A percentile compares a stretch with the other conserved stretches of the same genome.
Conservation (phyloP, 768 basidiomycete genomes). For the Mycena venus region DNA sequence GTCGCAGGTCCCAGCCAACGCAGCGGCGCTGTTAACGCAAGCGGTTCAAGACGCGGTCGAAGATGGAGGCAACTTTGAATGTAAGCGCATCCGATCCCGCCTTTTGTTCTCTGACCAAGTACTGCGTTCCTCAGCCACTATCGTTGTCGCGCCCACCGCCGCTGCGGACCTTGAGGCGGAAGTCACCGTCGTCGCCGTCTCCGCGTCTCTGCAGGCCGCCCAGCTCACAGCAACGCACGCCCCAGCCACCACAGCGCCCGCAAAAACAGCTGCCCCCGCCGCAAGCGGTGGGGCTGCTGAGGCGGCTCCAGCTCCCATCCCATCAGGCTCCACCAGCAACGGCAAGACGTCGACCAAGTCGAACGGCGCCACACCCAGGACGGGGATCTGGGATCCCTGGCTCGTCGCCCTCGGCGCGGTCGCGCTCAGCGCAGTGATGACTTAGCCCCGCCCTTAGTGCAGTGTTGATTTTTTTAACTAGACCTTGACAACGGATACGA, state of each 20-base stretch:
- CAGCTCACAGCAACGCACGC: slow-evolving; percentile 10
- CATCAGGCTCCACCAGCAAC: neutral
- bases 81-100: slow-evolving; percentile 37
- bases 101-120: neutral
- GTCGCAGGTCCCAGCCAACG: slow-evolving; percentile 72
- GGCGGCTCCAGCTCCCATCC: neutral
- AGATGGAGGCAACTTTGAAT: slow-evolving; percentile 55
- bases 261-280: neutral
- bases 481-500: neutral
- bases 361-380: neutral
- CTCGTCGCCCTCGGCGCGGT: slow-evolving; percentile 19
- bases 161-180: slow-evolving; percentile 41
- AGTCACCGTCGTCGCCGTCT: slow-evolving; percentile 30
- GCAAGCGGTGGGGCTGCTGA: neutral
- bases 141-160: slow-evolving; percentile 51
- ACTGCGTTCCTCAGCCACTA: slow-evolving; percentile 41
- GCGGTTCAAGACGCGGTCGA: slow-evolving; percentile 52
- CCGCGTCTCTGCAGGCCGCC: slow-evolving; percentile 19
- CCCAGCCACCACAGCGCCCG: neutral
- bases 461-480: neutral
- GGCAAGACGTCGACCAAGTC: neutral
- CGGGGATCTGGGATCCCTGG: slow-evolving; percentile 21
- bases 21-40: slow-evolving; percentile 50
- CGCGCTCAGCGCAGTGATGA: neutral
- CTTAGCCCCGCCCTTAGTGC: neutral